Evolutionary conservation across 345 rosid species (phyloP), one percentile per base, ranked within the genome.

Genomic region (Gossypioides kirkii): DNA sequence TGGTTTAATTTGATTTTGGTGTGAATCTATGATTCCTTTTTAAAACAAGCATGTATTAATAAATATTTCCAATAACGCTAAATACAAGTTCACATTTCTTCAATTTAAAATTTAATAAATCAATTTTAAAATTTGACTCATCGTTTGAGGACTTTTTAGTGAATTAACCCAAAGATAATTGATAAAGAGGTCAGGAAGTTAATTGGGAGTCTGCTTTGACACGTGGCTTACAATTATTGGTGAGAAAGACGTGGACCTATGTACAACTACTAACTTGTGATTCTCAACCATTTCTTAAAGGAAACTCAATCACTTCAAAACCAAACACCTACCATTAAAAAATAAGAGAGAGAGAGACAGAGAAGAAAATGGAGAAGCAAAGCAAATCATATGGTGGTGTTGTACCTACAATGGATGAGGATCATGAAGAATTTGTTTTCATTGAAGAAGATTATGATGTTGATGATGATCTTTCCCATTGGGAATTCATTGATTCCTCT

Each of bases 401-500:
- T 47, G 25, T 68, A n/a, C 41, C 41, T 1, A 26, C 59, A 63
- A 23, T 54, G 68, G 28, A 70, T 8, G 77, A 63, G 43, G 71
- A 55, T 2, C 32, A 22, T 5, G 81, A 74, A 32, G 77, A 53
- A 14, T 54, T 54, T 8, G 45, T 71, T 17, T 66, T 79, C 54
- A 32, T 74, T 32, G 32, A 62, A 8, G 74, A 61, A 58, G 76
- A 64, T 62, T 70, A 7, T 2, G 63, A 17, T 25, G 85, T 74
- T 61, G 73, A 16, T 2, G 63, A 17, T 25, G 83, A 76, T 66
- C 55, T 75, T 6, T 77, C 82, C 0, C 65, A 61, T 68, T 85
- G 88, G 88, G 88, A 85, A 77, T 71, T 85, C 65, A 42, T 85
- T 20, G 71, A 79, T 63, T 56, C 47, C 32, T 78, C 81, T 8